phyloP scores from a whole-genome alignment of 2,329 filamentous ascomycete genomes.

The Akanthomyces muscarius region DNA sequence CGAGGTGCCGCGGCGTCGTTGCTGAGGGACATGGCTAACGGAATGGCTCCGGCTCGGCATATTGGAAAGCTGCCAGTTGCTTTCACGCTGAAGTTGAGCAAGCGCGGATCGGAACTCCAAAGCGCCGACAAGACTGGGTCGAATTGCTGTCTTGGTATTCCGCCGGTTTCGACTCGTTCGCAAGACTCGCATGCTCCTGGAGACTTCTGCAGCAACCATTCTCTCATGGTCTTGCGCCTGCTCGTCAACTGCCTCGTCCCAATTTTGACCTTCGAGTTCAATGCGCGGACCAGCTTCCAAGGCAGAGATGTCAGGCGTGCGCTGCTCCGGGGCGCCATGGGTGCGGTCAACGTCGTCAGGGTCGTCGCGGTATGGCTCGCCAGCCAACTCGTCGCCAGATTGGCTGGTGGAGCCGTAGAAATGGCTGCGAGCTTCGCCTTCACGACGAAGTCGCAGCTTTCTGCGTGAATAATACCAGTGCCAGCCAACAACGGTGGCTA shows the following conservation, averaged over 20 bases:
- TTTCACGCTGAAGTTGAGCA: conserved; percentile 77
- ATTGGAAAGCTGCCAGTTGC: conserved; percentile 67
- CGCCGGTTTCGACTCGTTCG: conserved; percentile 62
- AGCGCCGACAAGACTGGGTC: conserved; percentile 88
- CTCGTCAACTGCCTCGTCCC: conserved; percentile 42
- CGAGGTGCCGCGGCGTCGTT: conserved; percentile 27
- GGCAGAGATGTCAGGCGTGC: conserved; percentile 36
- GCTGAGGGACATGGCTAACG: conserved; percentile 27
- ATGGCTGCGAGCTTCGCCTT: conserved; percentile 70
- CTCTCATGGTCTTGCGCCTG: conserved; percentile 52
- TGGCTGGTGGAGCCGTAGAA: conserved; percentile 54
- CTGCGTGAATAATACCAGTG: conserved; percentile 76
- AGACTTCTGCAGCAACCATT: conserved; percentile 75
- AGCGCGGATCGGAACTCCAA: conserved; percentile 90
- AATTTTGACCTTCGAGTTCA: conserved; percentile 39
- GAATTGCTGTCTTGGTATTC: conserved; percentile 77
- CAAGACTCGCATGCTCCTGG: conserved; percentile 86
- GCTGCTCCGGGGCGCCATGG: conserved; percentile 19
- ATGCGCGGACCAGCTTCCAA: conserved; percentile 46
- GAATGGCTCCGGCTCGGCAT: conserved; percentile 61
- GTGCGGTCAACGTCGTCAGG: conserved; percentile 34
- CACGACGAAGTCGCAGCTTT: conserved; percentile 57
- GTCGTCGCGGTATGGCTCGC: conserved; percentile 61
- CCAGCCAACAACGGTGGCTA: conserved; percentile 82
- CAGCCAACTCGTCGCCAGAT: conserved; percentile 49